Conservation (phyloP, 306 rosid genomes). For the Citrullus mucosospermus region DNA sequence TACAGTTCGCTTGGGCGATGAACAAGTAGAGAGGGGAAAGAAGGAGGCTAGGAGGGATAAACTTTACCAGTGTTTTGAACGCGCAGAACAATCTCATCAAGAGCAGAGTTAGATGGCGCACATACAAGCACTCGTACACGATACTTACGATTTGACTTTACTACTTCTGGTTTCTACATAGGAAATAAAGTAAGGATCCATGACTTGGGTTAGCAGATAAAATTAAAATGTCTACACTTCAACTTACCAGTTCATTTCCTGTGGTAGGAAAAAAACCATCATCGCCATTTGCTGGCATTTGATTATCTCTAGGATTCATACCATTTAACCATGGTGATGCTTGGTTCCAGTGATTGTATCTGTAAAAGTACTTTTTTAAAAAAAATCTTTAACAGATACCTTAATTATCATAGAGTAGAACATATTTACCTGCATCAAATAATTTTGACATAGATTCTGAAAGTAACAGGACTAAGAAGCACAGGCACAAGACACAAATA, state of each 20-base stretch:
- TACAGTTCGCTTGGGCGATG: background rate
- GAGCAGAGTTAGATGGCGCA: conserved; percentile 94
- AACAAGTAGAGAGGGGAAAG: background rate
- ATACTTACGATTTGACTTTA: conserved; percentile 74
- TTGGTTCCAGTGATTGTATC: conserved; percentile 51
- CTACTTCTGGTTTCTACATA: conserved; percentile 75
- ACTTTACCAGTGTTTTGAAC: conserved; percentile 59
- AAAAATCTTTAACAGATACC: background rate
- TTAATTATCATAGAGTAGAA: background rate
- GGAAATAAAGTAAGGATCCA: conserved; percentile 18
- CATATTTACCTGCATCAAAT: background rate
- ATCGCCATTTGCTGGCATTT: conserved; percentile 73
- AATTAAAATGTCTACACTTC: background rate
- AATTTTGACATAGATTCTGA: background rate
- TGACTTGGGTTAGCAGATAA: background rate
- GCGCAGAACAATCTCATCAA: conserved; percentile 91
- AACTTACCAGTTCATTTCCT: conserved; percentile 66
- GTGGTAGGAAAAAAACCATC: conserved; percentile 79
- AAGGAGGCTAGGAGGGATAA: background rate
- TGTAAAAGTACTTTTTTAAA: conserved; percentile 10
- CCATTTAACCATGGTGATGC: conserved; percentile 74
- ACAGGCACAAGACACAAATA: background rate
- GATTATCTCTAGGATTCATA: conserved; percentile 60
- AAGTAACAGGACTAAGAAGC: background rate
- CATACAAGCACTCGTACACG: conserved; percentile 84